Evolutionary conservation across 2,329 filamentous ascomycete species (phyloP).

Genomic region (Aschersonia sp.): DNA sequence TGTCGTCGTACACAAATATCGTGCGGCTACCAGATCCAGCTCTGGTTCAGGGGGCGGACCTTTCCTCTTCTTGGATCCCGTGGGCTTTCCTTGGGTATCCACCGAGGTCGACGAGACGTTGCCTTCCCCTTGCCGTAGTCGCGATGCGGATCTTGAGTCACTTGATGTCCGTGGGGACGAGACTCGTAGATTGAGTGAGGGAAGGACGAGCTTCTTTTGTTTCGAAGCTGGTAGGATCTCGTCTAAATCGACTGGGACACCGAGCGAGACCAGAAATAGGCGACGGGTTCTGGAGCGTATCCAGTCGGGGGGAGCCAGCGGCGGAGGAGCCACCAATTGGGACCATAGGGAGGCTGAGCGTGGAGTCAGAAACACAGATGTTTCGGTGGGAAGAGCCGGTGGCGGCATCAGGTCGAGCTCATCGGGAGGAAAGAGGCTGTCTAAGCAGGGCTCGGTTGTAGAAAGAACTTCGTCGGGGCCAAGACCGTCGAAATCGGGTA

Average conservation of each 20-base stretch:
- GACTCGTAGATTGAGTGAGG: conserved; percentile 63
- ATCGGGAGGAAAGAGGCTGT: conserved; percentile 48
- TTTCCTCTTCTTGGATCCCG: conserved; percentile 27
- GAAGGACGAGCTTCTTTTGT: conserved; percentile 92
- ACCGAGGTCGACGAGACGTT: conserved; percentile 45
- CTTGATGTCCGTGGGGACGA: conserved; percentile 40
- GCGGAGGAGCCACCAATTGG: conserved; percentile 86
- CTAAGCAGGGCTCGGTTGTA: conserved; percentile 51
- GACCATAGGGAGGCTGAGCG: conserved; percentile 89
- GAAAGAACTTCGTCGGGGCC: conserved; percentile 44
- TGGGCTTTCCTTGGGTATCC: conserved; percentile 42
- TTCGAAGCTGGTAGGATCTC: conserved; percentile 95
- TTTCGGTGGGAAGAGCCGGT: conserved; percentile 36
- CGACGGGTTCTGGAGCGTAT: conserved; percentile 89
- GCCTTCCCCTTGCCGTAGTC: conserved; percentile 28
- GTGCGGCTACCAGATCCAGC: conserved; percentile 65
- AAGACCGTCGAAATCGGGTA: conserved; percentile 53
- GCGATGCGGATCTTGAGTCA: conserved; percentile 34
- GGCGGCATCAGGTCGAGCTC: conserved; percentile 35
- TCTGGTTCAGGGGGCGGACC: conserved; percentile 57
- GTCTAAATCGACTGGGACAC: conserved; percentile 90
- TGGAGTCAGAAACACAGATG: conserved; percentile 66
- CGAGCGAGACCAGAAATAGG: conserved; percentile 87
- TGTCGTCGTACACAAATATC: conserved; percentile 69
- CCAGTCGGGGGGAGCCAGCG: conserved; percentile 93